phyloP scores from a whole-genome alignment of 345 rosid genomes.

The Cardiospermum halicacabum region DNA sequence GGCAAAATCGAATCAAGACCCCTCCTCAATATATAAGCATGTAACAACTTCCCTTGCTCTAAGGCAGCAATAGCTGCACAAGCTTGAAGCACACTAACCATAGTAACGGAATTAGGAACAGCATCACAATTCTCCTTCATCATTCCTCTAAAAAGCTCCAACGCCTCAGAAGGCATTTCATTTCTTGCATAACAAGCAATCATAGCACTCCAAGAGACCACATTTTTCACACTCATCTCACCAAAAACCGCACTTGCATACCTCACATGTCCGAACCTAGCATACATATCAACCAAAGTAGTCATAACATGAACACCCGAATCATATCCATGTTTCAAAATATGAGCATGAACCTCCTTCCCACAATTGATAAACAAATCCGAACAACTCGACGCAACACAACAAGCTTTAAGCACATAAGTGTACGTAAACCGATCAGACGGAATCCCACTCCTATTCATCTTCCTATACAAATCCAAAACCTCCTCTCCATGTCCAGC shows the following conservation, averaged over 20 bases:
- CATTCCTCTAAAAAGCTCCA: conserved; percentile 67
- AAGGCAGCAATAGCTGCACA: conserved; percentile 83
- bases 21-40: conserved; percentile 68
- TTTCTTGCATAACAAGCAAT: conserved; percentile 72
- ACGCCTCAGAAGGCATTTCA: conserved; percentile 60
- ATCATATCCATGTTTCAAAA: conserved; percentile 58
- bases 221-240: conserved; percentile 58
- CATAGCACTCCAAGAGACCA: conserved; percentile 93
- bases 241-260: conserved; percentile 53
- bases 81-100: conserved; percentile 93
- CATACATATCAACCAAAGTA: conserved; percentile 84
- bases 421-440: conserved; percentile 90
- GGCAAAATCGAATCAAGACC: conserved; percentile 77
- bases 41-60: conserved; percentile 78
- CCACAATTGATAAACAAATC: conserved; percentile 40
- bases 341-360: conserved; percentile 77
- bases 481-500: conserved; percentile 80
- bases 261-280: conserved; percentile 58
- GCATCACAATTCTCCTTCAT: conserved; percentile 39
- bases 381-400: conserved; percentile 54
- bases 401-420: conserved; percentile 79
- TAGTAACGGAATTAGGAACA: conserved; percentile 66
- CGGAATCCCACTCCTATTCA: conserved; percentile 47
- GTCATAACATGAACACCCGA: conserved; percentile 71
- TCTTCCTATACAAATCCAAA: conserved; percentile 51